Base-by-base conservation (phyloP, 805 yeast species). In the Brettanomyces sp. region DNA sequence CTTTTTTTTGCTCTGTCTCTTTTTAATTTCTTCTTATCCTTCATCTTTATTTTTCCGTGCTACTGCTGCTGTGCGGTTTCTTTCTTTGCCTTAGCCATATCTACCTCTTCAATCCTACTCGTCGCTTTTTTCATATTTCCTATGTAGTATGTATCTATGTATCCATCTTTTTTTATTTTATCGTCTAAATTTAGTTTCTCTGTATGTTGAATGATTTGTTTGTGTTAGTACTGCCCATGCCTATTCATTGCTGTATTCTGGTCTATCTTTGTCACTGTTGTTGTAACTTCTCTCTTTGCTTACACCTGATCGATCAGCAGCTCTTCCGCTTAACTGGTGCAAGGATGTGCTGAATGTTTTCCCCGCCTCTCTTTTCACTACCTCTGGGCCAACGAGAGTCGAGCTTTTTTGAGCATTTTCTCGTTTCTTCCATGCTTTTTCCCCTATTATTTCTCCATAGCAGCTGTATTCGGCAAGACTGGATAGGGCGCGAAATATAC, bases 311-410 rank as follows among this genome's bases (percentile, higher is more conserved):
- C 18, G 18, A 18, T 18, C 18, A 18, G 18, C 18, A 18, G 18
- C 18, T 18, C 18, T 18, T 18, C 18, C 18, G 18, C 38, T 36
- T 6, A 8, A 14, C 22, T 18, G 38, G 38, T 36, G 38, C 12
- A 36, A 7, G 22, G 38, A 36, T 36, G 38, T 12, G 18, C 22
- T 18, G 18, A 2, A 18, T 18, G 2, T 18, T 18, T 8, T 7
- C 13, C 38, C 13, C 18, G 22, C 18, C 6, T 18, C 18, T 14
- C 9, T 12, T 36, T 6, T 12, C 8, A 7, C 18, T 8, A 13
- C 8, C 38, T 18, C 7, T 38, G n/a, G 22, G n/a, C 50, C 50
- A 47, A 47, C 50, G 50, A 47, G 41, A 45, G 23, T 45, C 37
- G 43, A 42, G 14, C 14, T 11, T 41, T 41, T 41, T 45, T 45